A percentile compares a stretch with the other conserved stretches of the same genome.
phyloP scores from a whole-genome alignment of 2,329 filamentous ascomycete genomes.

The Verticillium nubilum region DNA sequence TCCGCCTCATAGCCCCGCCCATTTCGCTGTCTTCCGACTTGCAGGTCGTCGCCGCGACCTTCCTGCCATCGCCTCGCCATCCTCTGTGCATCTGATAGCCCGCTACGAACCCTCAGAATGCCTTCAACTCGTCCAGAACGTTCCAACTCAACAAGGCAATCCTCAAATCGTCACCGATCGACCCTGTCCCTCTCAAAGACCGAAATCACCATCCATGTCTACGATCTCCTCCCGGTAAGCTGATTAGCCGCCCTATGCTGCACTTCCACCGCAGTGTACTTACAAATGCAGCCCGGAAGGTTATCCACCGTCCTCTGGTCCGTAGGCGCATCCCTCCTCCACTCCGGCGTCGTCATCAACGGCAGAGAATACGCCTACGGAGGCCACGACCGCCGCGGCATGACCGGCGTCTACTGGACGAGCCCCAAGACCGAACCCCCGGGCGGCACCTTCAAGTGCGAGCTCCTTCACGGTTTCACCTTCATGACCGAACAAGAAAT shows the following conservation, averaged over 20 bases:
- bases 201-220: slow-evolving; percentile 71
- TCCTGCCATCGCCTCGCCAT: background rate
- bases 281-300: slow-evolving; percentile 55
- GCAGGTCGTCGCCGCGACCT: background rate
- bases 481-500: slow-evolving; percentile 65
- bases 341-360: slow-evolving; percentile 78
- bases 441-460: slow-evolving; percentile 69
- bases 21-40: background rate
- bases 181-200: slow-evolving; percentile 67
- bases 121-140: background rate
- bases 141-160: slow-evolving; percentile 14
- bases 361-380: slow-evolving; percentile 80
- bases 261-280: background rate
- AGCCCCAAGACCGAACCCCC: slow-evolving; percentile 66
- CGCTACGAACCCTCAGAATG: background rate
- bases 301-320: slow-evolving; percentile 74
- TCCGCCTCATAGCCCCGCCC: background rate
- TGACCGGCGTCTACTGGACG: slow-evolving; percentile 82
- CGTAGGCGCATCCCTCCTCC: slow-evolving; percentile 70
- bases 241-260: background rate
- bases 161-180: slow-evolving; percentile 45
- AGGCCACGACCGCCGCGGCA: slow-evolving; percentile 64
- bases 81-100: background rate
- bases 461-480: slow-evolving; percentile 75
- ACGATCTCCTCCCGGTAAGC: slow-evolving; percentile 67